Evolutionary conservation across 441 rosid species (phyloP).

Genomic region (Jatropha podagrica): DNA sequence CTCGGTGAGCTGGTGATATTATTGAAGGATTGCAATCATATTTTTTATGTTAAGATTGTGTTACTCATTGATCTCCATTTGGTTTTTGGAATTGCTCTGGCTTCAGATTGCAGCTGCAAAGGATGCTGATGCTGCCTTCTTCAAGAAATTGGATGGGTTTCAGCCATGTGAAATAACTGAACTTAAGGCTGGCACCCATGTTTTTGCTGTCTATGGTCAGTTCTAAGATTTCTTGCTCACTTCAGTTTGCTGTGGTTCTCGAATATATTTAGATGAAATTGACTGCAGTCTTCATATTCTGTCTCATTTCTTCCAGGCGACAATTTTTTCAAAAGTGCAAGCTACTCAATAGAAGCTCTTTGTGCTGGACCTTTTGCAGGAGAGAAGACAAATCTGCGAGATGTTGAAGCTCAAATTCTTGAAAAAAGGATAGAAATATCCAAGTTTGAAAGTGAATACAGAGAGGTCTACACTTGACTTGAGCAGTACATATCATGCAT

Average conservation of each 20-base stretch:
- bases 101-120: constrained; percentile 72
- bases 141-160: constrained; percentile 87
- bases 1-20: constrained; percentile 49
- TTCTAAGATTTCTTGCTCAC: constrained; percentile 22
- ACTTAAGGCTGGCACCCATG: constrained; percentile 79
- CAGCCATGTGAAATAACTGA: constrained; percentile 91
- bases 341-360: constrained; percentile 84
- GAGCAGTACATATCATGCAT: constrained; percentile 1
- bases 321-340: constrained; percentile 84
- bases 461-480: constrained; percentile 52
- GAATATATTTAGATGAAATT: constrained; percentile 22
- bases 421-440: constrained; percentile 78
- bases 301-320: constrained; percentile 55
- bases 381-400: constrained; percentile 77
- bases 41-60: constrained; percentile 14
- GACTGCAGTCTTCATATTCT: constrained; percentile 17
- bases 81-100: constrained; percentile 17
- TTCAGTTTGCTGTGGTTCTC: constrained; percentile 17
- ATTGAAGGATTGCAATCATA: neutral
- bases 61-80: constrained; percentile 22
- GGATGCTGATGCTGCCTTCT: constrained; percentile 88
- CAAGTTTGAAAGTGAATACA: constrained; percentile 88
- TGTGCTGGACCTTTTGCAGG: constrained; percentile 66
- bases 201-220: constrained; percentile 92
- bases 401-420: constrained; percentile 74